phyloP scores from a whole-genome alignment of 148 eudicot species.

The Chenopodium quinoa region DNA sequence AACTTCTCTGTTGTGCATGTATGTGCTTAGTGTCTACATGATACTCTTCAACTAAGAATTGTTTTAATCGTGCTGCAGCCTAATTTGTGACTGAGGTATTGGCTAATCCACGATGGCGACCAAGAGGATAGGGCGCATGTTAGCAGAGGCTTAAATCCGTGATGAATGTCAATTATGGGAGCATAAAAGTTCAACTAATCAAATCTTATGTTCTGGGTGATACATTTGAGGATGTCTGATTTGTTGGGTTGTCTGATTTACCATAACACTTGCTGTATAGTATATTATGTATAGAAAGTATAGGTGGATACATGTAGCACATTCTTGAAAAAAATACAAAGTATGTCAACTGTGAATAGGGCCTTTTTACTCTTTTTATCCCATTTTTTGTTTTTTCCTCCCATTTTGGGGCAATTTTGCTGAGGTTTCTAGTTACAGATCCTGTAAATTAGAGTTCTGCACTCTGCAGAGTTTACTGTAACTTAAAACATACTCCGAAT shows the following conservation, averaged over 20 bases:
- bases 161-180: constrained; percentile 7
- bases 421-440: constrained; percentile 13
- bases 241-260: constrained; percentile 3
- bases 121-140: background rate
- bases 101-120: constrained; percentile 1
- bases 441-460: constrained; percentile 25
- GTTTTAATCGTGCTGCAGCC: constrained; percentile 33
- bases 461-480: constrained; percentile 10
- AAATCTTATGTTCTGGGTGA: constrained; percentile 2
- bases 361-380: background rate
- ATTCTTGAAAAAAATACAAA: constrained; percentile 10
- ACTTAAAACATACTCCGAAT: constrained; percentile 1
- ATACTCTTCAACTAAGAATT: background rate
- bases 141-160: constrained; percentile 11
- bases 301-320: constrained; percentile 28
- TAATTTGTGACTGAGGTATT: constrained; percentile 22
- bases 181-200: constrained; percentile 2
- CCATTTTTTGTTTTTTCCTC: background rate
- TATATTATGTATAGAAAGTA: constrained; percentile 26
- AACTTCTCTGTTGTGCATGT: background rate
- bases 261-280: constrained; percentile 28
- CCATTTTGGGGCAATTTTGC: constrained; percentile 23
- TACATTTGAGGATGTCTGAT: constrained; percentile 15
- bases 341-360: constrained; percentile 33
- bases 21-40: background rate